Base-by-base conservation (phyloP, 2,329 filamentous ascomycete genomes). In the Blastomyces gilchristii region DNA sequence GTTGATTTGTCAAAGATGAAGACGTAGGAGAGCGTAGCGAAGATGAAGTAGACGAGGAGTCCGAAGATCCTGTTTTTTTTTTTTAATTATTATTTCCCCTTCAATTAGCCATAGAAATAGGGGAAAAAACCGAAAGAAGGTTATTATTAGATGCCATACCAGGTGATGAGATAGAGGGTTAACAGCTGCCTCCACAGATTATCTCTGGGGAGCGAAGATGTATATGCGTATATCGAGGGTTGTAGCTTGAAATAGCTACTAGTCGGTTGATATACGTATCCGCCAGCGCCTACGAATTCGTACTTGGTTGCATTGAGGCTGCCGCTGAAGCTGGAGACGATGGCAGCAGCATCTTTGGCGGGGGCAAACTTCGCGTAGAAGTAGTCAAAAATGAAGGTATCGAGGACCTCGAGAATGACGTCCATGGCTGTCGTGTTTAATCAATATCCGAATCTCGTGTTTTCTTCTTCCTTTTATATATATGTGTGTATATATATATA, bases 1-100 rank as follows among this genome's bases (percentile, higher is more conserved):
- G 90, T 94, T 52, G 85, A 83, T 77, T 97, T 94, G 78, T 97
- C 92, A 79, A 96, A 97, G 72, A 97, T 82, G 78, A 96, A 88
- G 71, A 87, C 71, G 78, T 95, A 97, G 18, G 91, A 96, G 22
- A 95, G 81, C 6, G 87, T 82, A 3, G 92, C 89, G 73, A 90
- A 91, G 67, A 90, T 70, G 75, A 93, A 96, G 82, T 97, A 97
- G 63, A 94, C 81, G 57, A 91, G 67, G 43, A 92, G 76, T 62
- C 92, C 93, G 71, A 96, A 96, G 69, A 96, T 75, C 87, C 92
- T 97, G 14, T 28, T 34, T 25, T 37, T 8, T 31, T 31, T 31
- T 31, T 31, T 1, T 31, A 4, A 22, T 22, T 22, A 22, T 22
- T 22, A 22, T 22, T 22, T 22, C n/a, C n/a, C 31, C 31, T 37